A percentile compares a stretch with the other conserved stretches of the same genome.
Conservation (phyloP, 495 filamentous ascomycete species). For the Penicillium chermesinum region DNA sequence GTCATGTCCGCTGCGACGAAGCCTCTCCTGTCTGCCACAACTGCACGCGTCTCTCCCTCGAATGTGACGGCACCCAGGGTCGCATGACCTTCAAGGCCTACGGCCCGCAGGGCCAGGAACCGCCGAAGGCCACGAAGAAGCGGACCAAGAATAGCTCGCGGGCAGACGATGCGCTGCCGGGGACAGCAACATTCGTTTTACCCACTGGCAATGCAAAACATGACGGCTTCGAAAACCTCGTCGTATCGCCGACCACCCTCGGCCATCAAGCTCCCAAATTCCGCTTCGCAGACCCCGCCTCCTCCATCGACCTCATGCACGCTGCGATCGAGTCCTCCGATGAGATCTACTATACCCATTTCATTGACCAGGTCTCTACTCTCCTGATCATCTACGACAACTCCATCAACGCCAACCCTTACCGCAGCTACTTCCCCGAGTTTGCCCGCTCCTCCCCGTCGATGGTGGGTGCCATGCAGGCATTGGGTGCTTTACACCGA, state of each 20-base stretch:
- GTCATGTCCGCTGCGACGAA: conserved; percentile 44
- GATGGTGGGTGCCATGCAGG: conserved; percentile 40
- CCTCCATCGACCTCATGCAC: conserved; percentile 16
- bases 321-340: conserved; percentile 24
- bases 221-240: conserved; percentile 5
- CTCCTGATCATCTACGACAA: conserved; percentile 38
- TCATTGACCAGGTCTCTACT: conserved; percentile 34
- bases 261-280: conserved; percentile 5
- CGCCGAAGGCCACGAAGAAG: conserved; percentile 16
- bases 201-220: conserved; percentile 7
- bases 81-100: conserved; percentile 43
- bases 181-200: conserved; percentile 11
- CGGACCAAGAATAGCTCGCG: conserved; percentile 18
- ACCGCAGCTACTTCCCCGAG: conserved; percentile 33
- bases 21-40: conserved; percentile 39
- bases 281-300: conserved; percentile 25
- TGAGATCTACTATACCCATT: conserved; percentile 36
- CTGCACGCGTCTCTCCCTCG: conserved; percentile 32
- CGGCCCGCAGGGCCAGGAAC: conserved; percentile 21
- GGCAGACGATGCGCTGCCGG: conserved; percentile 6
- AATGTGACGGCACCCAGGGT: conserved; percentile 38
- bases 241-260: conserved; percentile 21
- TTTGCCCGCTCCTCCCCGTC: conserved; percentile 33
- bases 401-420: conserved; percentile 33
- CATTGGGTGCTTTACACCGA: conserved; percentile 40